Evolutionary conservation across 2,329 filamentous ascomycete genomes (phyloP).

Genomic region (Neonectria punicea): DNA sequence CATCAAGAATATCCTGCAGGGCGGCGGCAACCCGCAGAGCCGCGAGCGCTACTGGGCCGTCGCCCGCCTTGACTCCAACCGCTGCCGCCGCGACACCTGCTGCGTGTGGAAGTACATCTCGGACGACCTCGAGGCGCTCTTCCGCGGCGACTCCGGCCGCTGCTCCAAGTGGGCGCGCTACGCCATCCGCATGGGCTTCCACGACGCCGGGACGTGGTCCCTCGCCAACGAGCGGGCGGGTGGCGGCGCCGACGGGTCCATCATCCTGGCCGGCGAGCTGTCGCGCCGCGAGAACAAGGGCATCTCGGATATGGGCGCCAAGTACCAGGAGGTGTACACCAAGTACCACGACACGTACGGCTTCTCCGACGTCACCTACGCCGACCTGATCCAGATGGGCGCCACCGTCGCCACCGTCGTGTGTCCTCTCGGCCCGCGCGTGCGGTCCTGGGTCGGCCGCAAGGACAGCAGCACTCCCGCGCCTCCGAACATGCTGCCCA

Average conservation of each 20-base stretch:
- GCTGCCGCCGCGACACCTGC: slow-evolving; percentile 53
- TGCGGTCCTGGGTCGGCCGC: slow-evolving; percentile 63
- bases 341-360: slow-evolving; percentile 51
- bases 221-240: slow-evolving; percentile 45
- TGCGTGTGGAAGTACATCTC: slow-evolving; percentile 58
- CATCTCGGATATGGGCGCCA: slow-evolving; percentile 54
- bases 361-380: slow-evolving; percentile 56
- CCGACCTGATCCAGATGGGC: slow-evolving; percentile 66
- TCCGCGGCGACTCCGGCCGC: slow-evolving; percentile 50
- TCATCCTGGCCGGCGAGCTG: slow-evolving; percentile 55
- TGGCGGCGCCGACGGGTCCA: slow-evolving; percentile 60
- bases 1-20: slow-evolving; percentile 52
- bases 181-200: slow-evolving; percentile 60
- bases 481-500: slow-evolving; percentile 56
- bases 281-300: slow-evolving; percentile 57
- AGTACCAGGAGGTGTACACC: slow-evolving; percentile 52
- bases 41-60: slow-evolving; percentile 38
- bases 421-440: slow-evolving; percentile 57
- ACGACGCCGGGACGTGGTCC: slow-evolving; percentile 59
- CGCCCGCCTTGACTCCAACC: slow-evolving; percentile 35
- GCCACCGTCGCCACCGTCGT: slow-evolving; percentile 61
- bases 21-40: slow-evolving; percentile 42
- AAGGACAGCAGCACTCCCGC: slow-evolving; percentile 54
- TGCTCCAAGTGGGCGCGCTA: slow-evolving; percentile 57
- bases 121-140: slow-evolving; percentile 50